Evolutionary conservation across 345 rosid species (phyloP).

Genomic region (Aethionema arabicum): DNA sequence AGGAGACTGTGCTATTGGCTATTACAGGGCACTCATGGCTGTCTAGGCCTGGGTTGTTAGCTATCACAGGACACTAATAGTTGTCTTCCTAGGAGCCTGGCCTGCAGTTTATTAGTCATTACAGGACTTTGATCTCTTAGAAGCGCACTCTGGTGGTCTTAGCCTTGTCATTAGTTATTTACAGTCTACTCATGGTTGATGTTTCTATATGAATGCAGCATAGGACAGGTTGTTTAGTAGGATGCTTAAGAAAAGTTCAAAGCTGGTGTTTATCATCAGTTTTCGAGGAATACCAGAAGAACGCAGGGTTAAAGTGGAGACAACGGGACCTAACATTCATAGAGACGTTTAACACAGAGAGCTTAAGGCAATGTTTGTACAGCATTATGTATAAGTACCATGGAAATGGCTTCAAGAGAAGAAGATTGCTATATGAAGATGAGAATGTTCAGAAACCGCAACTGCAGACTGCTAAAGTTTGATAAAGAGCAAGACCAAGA

Average conservation of each 20-base stretch:
- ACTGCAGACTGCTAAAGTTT: conserved; percentile 33
- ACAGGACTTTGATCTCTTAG: neutral
- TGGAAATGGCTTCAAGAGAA: conserved; percentile 64
- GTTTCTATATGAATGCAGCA: conserved; percentile 52
- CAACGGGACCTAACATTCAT: conserved; percentile 56
- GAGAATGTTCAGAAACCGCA: conserved; percentile 50
- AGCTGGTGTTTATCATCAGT: conserved; percentile 72
- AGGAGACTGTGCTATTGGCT: too few species aligned
- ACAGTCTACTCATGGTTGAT: conserved; percentile 10
- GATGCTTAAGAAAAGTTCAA: conserved; percentile 81
- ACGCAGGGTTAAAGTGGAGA: conserved; percentile 69
- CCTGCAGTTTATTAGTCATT: too few species aligned
- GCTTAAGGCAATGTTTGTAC: conserved; percentile 62
- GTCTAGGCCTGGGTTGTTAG: too few species aligned
- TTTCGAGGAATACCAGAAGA: conserved; percentile 64
- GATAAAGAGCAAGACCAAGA: conserved; percentile 10
- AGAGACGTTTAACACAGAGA: conserved; percentile 51
- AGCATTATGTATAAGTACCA: conserved; percentile 75
- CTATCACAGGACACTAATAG: too few species aligned
- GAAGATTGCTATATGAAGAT: conserved; percentile 55
- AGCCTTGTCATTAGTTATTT: neutral
- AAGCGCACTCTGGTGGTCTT: neutral
- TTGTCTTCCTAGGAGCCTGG: too few species aligned
- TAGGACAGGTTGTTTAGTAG: conserved; percentile 83
- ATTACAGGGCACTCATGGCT: too few species aligned